Percentiles rank a stretch among this genome's conserved stretches.
Evolutionary conservation across 2,329 filamentous ascomycete species (phyloP).

Genomic region (Ophiobolus disseminans): DNA sequence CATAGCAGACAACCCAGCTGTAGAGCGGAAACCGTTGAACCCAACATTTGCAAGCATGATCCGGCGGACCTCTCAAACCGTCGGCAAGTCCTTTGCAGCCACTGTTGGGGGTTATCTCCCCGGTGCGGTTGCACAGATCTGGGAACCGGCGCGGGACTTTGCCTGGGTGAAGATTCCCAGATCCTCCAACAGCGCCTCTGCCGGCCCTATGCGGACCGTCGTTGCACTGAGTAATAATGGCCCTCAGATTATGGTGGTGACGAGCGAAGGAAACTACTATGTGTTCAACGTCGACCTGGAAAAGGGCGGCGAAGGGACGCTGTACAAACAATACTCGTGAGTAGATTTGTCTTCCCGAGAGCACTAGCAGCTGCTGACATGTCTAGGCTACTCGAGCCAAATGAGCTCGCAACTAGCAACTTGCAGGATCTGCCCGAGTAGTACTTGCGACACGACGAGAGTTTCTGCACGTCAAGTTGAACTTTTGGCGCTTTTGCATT

Average conservation of each 20-base stretch:
- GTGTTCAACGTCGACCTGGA: slow-evolving; percentile 96
- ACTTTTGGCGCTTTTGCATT: slow-evolving; percentile 30
- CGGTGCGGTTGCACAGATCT: slow-evolving; percentile 94
- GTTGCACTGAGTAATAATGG: slow-evolving; percentile 95
- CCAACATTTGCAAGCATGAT: slow-evolving; percentile 90
- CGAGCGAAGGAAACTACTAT: slow-evolving; percentile 92
- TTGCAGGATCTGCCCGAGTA: slow-evolving; percentile 43
- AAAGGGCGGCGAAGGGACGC: slow-evolving; percentile 87
- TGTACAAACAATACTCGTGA: slow-evolving; percentile 93
- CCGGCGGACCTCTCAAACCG: slow-evolving; percentile 91
- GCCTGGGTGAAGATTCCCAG: slow-evolving; percentile 94
- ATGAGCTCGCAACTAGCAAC: slow-evolving; percentile 39
- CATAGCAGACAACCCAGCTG: slow-evolving; percentile 33
- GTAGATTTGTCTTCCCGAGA: slow-evolving; percentile 46
- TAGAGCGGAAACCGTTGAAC: slow-evolving; percentile 56
- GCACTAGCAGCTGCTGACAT: slow-evolving; percentile 20
- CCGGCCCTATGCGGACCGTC: slow-evolving; percentile 77
- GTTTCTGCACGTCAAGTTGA: not conserved
- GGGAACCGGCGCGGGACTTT: slow-evolving; percentile 94
- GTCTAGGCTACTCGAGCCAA: slow-evolving; percentile 44
- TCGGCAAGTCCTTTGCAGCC: slow-evolving; percentile 85
- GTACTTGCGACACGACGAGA: slow-evolving; percentile 1
- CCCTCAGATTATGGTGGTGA: slow-evolving; percentile 97
- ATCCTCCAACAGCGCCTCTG: slow-evolving; percentile 46
- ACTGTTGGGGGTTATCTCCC: slow-evolving; percentile 92